These are phyloP conservation scores for Trichophyton mentagrophytes DNA, from an alignment of 2,329 filamentous ascomycete species.

Conservation along the genomic window DNA sequence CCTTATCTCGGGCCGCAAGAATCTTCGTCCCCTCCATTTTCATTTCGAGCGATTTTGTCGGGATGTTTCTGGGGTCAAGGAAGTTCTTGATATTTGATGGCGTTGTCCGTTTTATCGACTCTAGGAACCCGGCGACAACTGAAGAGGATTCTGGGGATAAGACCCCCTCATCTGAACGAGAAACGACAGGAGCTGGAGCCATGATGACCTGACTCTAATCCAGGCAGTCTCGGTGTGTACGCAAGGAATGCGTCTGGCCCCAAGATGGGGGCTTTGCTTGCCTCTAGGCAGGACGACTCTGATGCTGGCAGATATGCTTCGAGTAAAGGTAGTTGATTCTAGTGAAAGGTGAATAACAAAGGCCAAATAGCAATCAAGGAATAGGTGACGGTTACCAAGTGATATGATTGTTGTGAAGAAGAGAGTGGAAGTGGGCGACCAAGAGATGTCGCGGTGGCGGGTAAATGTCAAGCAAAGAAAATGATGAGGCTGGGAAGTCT, in stretches of 20 bases:
- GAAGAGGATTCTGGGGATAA: background rate
- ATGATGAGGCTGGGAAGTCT: conserved; percentile 8
- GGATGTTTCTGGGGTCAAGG: background rate
- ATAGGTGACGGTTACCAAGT: background rate
- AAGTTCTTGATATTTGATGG: background rate
- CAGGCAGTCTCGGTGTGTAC: background rate
- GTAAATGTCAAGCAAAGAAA: background rate
- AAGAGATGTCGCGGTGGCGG: background rate
- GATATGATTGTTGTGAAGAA: background rate
- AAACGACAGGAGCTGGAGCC: background rate
- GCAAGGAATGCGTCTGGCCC: background rate
- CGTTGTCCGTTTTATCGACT: background rate
- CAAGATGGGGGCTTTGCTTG: background rate
- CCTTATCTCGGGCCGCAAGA: conserved; percentile 19
- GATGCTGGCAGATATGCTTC: too few relatives aligned
- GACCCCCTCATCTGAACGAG: background rate
- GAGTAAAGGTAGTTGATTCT: too few relatives aligned
- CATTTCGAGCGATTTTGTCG: background rate
- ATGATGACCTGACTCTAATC: background rate
- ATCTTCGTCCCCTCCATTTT: conserved; percentile 19
- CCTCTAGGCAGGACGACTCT: too few relatives aligned
- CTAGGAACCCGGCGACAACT: background rate
- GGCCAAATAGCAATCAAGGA: background rate
- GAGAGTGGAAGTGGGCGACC: background rate
- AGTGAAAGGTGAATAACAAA: background rate